Base-by-base conservation (phyloP, 768 basidiomycete species). In the Kwoniella botswanensis region DNA sequence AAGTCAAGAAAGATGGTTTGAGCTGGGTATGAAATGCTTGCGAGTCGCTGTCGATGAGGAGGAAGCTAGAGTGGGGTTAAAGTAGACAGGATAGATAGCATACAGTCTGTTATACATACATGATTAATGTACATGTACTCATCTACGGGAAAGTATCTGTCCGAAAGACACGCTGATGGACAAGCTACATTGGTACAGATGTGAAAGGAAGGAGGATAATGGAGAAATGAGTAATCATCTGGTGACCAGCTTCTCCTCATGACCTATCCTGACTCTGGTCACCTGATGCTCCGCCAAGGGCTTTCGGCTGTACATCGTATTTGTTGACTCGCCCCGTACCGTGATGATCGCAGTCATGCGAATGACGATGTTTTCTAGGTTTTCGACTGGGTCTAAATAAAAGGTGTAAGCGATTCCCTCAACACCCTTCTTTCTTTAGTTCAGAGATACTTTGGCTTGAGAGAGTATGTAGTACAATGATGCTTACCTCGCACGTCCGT, bases 1-100 rank as follows among this genome's bases (percentile, higher is more conserved):
- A 67, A 85, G 86, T 5, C 92, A 93, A 72, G 77, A 86, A 41
- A 80, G 84, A 44, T 96, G 94, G 94, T 90, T 90, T 77, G 89
- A 91, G 42, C 78, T 92, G 9, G 91, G 89, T 0, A 83, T 92
- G 81, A 83, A 85, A 52, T 75, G 80, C 60, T 68, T 84, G 29
- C 68, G 60, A 50, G 67, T 68, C 2, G 77, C 74, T 0, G 24
- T 72, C 35, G 64, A 64, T 24, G 64, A 71, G 64, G 58, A 70
- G 7, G 68, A 41, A 43, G 60, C 63, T 18, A 46, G 62, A 59
- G 72, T 74, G 9, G 70, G 74, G 10, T 43, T 75, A 26, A 63
- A 71, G 12, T 71, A 63, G 43, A 26, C 6, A 15, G 43, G 17
- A 55, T 61, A 63, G 15, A 63, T 43, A 46, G 6, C 9, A 22